Base-by-base conservation (phyloP, 1,139 yeast species). In the Kodamaea arcana region DNA sequence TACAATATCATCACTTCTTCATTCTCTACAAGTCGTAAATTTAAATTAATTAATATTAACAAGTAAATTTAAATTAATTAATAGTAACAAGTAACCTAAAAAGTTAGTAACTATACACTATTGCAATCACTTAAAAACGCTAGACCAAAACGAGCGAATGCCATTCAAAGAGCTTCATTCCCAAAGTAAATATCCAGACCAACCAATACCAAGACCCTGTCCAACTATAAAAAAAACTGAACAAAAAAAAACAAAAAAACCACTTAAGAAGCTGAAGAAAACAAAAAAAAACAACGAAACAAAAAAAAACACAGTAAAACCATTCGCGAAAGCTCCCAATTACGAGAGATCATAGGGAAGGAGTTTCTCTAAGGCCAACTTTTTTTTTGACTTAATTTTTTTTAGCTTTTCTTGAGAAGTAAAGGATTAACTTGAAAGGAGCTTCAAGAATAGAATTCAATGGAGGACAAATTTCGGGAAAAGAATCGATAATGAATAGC, bases 101-200 rank as follows among this genome's bases (percentile, higher is more conserved):
- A n/a, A n/a, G n/a, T n/a, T n/a, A n/a, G n/a, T n/a, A n/a, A n/a
- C n/a, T n/a, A n/a, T 14, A 24, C 11, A 11, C 27, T 17, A 17
- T 16, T 29, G 27, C 37, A 34, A 27, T 22, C 45, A 42, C 44
- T 32, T 34, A 41, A 15, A 28, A 17, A 27, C 29, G 41, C 43
- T 39, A 44, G 48, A 44, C 48, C 48, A 43, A 43, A 26, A 36
- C 32, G 40, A 44, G 46, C 32, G 36, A 39, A 39, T 31, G 21
- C 32, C 37, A 31, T 27, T 20, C 31, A 29, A 27, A 34, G 35
- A 34, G 31, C 24, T 6, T 27, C 33, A 31, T n/a, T 30, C 28
- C 30, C 8, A 18, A 18, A 6, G 9, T 18, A 7, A 18, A 6
- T 18, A 18, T 18, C 22, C 6, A 18, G 6, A 7, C 22, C 22